A percentile compares a stretch with the other conserved stretches of the same genome.
Evolutionary conservation across 192 early-diverging fungal species (phyloP).

Genomic region (Endogone sp.): DNA sequence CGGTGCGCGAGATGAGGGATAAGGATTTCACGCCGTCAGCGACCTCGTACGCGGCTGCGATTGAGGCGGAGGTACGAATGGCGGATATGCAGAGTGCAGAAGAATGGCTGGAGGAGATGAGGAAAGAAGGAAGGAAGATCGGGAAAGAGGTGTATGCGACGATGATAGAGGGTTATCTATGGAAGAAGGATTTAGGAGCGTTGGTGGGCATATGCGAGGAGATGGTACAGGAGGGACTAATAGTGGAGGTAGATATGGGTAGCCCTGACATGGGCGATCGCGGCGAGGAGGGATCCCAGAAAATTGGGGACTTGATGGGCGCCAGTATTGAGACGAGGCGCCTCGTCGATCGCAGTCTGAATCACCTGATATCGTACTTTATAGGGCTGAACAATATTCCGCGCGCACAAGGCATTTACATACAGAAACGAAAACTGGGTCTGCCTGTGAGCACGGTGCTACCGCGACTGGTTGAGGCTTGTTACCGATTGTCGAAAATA

Average conservation of each 20-base stretch:
- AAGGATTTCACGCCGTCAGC: background rate
- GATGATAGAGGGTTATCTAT: conserved; percentile 5
- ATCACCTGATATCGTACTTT: background rate
- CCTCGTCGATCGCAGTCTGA: background rate
- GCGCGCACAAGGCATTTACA: background rate
- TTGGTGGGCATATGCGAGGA: conserved; percentile 3
- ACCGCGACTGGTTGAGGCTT: background rate
- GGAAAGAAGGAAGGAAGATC: background rate
- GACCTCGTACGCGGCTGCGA: background rate
- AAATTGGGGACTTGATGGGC: background rate
- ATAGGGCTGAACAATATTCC: background rate
- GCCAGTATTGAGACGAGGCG: background rate
- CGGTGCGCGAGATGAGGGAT: background rate
- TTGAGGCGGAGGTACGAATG: background rate
- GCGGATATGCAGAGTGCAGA: background rate
- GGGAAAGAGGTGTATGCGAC: background rate
- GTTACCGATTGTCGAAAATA: background rate
- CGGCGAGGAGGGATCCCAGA: background rate
- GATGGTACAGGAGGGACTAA: background rate
- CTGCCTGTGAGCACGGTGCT: background rate
- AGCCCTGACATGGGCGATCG: background rate
- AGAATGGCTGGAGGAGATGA: conserved; percentile 1
- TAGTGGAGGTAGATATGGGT: background rate
- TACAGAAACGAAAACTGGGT: background rate
- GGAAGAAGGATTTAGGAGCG: conserved; percentile 1